These are phyloP conservation scores for Penicillium longicatenatum DNA, from an alignment of 495 filamentous ascomycete species.

Conservation along the genomic window DNA sequence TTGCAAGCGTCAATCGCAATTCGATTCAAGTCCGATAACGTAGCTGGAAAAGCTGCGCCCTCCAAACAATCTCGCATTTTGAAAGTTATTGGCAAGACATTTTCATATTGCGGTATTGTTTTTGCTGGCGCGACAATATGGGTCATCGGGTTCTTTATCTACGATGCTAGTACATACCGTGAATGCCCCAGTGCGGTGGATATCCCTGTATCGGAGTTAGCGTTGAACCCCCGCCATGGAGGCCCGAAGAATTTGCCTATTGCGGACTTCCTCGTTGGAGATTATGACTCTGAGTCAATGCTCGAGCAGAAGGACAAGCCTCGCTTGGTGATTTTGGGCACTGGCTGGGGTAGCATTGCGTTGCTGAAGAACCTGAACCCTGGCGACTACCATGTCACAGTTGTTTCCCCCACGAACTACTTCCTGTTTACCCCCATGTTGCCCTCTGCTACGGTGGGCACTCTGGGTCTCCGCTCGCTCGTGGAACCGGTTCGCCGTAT, in stretches of 20 bases:
- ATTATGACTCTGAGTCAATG: conserved; percentile 74
- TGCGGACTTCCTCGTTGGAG: conserved; percentile 80
- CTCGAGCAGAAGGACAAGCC: conserved; percentile 78
- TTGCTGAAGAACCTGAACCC: conserved; percentile 88
- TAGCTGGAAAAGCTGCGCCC: conserved; percentile 15
- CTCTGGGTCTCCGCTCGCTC: conserved; percentile 83
- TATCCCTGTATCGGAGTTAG: conserved; percentile 78
- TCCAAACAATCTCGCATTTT: conserved; percentile 16
- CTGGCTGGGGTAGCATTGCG: conserved; percentile 93
- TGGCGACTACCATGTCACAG: conserved; percentile 90
- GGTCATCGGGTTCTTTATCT: conserved; percentile 86
- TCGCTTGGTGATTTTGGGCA: conserved; percentile 86
- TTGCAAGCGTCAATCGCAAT: conserved; percentile 15
- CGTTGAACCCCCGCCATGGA: conserved; percentile 77
- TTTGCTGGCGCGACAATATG: conserved; percentile 52
- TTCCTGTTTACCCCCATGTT: conserved; percentile 99
- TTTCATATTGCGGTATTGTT: conserved; percentile 62
- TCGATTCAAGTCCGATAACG: conserved; percentile 35
- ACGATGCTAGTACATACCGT: conserved; percentile 90
- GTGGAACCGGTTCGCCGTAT: conserved; percentile 92
- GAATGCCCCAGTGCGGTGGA: conserved; percentile 65
- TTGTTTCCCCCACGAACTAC: conserved; percentile 92
- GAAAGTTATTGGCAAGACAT: conserved; percentile 43
- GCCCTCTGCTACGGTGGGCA: conserved; percentile 94
- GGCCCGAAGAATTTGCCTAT: conserved; percentile 98